A percentile compares a stretch with the other conserved stretches of the same genome.
These are phyloP conservation scores for Plenodomus biglobosus DNA, from an alignment of 2,329 filamentous ascomycete species.

Conservation along the genomic window DNA sequence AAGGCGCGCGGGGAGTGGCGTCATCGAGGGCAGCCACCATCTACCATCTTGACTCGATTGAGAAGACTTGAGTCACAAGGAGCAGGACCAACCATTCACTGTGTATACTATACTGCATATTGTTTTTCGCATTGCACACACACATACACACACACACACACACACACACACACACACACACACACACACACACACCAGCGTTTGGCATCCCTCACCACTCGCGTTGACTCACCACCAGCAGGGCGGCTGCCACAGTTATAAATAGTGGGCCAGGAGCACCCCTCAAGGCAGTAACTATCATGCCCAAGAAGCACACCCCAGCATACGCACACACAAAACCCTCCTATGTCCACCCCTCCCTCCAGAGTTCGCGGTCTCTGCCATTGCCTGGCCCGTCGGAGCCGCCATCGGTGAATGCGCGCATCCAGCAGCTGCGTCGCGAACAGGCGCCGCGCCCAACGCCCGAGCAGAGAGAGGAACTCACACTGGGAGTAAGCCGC, in stretches of 20 bases:
- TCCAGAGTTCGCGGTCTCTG: conserved; percentile 35
- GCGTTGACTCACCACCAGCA: conserved; percentile 9
- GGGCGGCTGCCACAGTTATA: conserved; percentile 1
- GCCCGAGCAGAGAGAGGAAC: conserved; percentile 47
- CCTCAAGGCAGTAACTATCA: no score
- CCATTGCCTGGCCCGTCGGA: conserved; percentile 24
- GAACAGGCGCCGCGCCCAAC: conserved; percentile 46
- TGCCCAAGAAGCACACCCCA: conserved; percentile 53
- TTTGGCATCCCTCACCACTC: background rate
- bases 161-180: no score
- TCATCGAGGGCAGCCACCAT: background rate
- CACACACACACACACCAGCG: no score
- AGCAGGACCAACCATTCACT: no score
- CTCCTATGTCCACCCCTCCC: conserved; percentile 43
- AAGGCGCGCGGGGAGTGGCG: conserved; percentile 6
- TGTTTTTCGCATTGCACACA: no score
- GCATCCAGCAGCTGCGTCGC: conserved; percentile 50
- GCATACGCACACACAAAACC: conserved; percentile 47
- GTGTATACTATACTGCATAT: no score
- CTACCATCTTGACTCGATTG: background rate
- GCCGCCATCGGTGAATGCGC: conserved; percentile 50
- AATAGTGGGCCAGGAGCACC: conserved; percentile 2
- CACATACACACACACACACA: no score
- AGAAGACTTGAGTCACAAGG: no score
- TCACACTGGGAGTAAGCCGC: conserved; percentile 47